phyloP scores from a whole-genome alignment of 495 filamentous ascomycete genomes.

The Neurospora cerealis region DNA sequence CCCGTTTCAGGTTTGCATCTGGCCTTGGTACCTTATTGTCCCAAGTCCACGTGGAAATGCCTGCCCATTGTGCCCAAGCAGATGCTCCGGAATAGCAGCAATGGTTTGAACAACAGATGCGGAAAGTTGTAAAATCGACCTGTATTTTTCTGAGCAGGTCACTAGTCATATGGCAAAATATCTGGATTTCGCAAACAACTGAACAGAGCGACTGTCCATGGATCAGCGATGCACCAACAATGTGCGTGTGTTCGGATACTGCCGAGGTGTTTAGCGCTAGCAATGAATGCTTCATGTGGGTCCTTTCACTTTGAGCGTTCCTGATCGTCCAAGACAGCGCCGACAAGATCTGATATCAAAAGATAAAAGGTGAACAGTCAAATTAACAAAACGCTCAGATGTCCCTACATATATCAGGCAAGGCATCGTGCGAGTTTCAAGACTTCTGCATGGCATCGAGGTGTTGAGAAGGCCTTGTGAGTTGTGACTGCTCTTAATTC shows the following conservation, averaged over 20 bases:
- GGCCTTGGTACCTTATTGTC: not conserved
- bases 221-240: not conserved
- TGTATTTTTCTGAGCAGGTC: not conserved
- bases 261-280: not conserved
- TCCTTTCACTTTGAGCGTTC: not conserved
- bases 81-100: not conserved
- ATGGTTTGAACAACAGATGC: not conserved
- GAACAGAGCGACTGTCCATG: not conserved
- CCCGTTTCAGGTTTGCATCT: conserved; percentile 17
- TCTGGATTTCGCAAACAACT: not conserved
- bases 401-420: not conserved
- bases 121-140: not conserved
- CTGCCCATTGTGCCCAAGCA: not conserved
- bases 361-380: not conserved
- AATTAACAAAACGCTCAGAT: not conserved
- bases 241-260: not conserved
- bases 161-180: not conserved
- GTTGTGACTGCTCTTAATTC: not conserved
- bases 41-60: not conserved
- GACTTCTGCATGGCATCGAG: not conserved
- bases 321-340: not conserved
- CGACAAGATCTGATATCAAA: not conserved
- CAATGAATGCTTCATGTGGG: not conserved
- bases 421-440: not conserved
- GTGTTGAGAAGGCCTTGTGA: not conserved